phyloP scores from a whole-genome alignment of 228 moss, liverwort and hornwort species.

The Sphagnum magellanicum region DNA sequence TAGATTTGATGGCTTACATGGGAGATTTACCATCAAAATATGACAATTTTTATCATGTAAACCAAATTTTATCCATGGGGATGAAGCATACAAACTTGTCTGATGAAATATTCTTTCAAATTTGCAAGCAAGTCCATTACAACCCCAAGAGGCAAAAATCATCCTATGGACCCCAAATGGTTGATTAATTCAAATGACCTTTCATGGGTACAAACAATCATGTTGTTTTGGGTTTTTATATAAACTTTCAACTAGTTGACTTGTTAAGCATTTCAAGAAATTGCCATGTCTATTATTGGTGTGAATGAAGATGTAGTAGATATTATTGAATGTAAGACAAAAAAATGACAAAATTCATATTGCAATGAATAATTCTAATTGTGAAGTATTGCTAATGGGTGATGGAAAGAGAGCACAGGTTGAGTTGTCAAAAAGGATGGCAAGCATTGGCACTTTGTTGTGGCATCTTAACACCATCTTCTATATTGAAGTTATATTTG shows the following conservation, averaged over 20 bases:
- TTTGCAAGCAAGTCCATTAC: conserved; percentile 40
- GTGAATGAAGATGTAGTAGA: no score
- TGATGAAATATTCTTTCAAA: conserved; percentile 48
- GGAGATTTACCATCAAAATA: conserved; percentile 25
- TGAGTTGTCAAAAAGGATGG: conserved; percentile 6
- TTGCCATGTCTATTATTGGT: no score
- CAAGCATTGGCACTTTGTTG: conserved; percentile 4
- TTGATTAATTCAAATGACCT: no score
- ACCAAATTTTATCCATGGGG: conserved; percentile 31
- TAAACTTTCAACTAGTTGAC: no score
- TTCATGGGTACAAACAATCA: no score
- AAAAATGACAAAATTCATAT: no score
- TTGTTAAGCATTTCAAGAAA: no score
- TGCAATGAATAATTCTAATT: neutral
- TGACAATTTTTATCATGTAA: conserved; percentile 16
- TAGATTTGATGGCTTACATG: conserved; percentile 58
- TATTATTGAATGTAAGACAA: no score
- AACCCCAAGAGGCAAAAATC: conserved; percentile 36
- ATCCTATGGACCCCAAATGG: no score
- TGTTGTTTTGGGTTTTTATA: no score
- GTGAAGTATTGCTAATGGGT: neutral
- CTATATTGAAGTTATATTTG: neutral
- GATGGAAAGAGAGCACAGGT: neutral
- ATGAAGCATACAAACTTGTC: conserved; percentile 23
- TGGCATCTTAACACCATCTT: conserved; percentile 4